phyloP scores from a whole-genome alignment of 768 basidiomycete species.

The Psilocybe azurescens region DNA sequence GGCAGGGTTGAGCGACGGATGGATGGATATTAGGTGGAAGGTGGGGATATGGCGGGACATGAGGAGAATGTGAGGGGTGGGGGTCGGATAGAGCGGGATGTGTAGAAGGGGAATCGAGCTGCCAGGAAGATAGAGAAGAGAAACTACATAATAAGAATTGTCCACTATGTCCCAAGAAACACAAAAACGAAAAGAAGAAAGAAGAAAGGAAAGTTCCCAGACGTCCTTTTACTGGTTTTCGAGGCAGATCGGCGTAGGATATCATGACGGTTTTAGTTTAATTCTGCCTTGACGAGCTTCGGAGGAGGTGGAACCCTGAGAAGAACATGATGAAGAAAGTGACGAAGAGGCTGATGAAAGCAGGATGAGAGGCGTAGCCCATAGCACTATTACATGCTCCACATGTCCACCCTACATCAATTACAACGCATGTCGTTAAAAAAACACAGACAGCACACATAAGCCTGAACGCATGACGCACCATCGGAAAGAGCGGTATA shows the following conservation, averaged over 20 bases:
- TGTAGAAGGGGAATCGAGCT: neutral
- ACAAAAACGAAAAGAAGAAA: neutral
- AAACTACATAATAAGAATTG: constrained; percentile 7
- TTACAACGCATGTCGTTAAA: neutral
- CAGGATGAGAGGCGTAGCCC: constrained; percentile 52
- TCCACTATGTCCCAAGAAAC: constrained; percentile 13
- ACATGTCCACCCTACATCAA: constrained; percentile 59
- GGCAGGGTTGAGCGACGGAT: too few relatives aligned
- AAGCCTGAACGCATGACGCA: constrained; percentile 19
- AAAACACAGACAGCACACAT: neutral
- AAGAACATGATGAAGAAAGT: constrained; percentile 68
- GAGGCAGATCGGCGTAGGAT: neutral
- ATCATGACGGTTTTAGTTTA: constrained; percentile 1
- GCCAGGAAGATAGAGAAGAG: constrained; percentile 1
- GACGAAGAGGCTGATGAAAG: constrained; percentile 56
- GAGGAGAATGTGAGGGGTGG: too few relatives aligned
- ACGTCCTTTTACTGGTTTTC: too few relatives aligned
- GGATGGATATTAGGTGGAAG: too few relatives aligned
- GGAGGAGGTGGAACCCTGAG: constrained; percentile 66
- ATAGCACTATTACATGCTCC: constrained; percentile 49
- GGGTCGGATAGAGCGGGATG: neutral
- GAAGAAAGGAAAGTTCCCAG: neutral
- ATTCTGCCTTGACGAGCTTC: constrained; percentile 26
- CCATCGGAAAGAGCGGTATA: constrained; percentile 65
- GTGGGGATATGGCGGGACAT: too few relatives aligned